Conservation (phyloP, 441 rosid genomes). For the Mallotus japonicus region DNA sequence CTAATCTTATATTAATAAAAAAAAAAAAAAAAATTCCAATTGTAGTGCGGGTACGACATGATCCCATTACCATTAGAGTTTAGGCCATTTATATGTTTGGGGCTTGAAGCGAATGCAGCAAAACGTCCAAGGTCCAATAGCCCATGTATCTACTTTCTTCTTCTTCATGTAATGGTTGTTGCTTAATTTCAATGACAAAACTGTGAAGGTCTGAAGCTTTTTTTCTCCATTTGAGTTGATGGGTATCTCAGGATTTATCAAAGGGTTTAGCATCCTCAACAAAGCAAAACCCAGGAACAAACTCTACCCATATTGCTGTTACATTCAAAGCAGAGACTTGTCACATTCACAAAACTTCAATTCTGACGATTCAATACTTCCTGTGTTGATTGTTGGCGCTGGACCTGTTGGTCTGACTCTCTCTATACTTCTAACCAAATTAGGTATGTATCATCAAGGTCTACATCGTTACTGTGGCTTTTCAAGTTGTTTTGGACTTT, state of each 20-base stretch:
- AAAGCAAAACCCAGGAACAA: slow-evolving; percentile 35
- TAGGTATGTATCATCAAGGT: slow-evolving; percentile 43
- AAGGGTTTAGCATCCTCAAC: slow-evolving; percentile 23
- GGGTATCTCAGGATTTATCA: background rate
- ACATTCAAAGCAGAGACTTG: slow-evolving; percentile 37
- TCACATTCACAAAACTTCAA: slow-evolving; percentile 28
- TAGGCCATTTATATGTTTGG: no score
- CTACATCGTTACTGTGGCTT: background rate
- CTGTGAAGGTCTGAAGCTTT: background rate
- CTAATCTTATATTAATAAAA: no score
- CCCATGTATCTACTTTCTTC: no score
- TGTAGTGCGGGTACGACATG: no score
- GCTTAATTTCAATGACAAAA: background rate
- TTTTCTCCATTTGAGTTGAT: slow-evolving; percentile 21
- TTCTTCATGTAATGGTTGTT: background rate
- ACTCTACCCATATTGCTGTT: slow-evolving; percentile 23
- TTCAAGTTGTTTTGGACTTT: background rate
- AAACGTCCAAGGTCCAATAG: no score
- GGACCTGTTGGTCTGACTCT: slow-evolving; percentile 98
- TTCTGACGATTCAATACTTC: slow-evolving; percentile 46
- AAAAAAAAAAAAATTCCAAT: no score
- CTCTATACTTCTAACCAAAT: slow-evolving; percentile 73
- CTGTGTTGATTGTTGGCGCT: slow-evolving; percentile 89
- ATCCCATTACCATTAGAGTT: no score
- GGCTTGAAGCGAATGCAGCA: no score